Conservation (phyloP, 2,329 filamentous ascomycete species). For the Scedosporium minutisporum region DNA sequence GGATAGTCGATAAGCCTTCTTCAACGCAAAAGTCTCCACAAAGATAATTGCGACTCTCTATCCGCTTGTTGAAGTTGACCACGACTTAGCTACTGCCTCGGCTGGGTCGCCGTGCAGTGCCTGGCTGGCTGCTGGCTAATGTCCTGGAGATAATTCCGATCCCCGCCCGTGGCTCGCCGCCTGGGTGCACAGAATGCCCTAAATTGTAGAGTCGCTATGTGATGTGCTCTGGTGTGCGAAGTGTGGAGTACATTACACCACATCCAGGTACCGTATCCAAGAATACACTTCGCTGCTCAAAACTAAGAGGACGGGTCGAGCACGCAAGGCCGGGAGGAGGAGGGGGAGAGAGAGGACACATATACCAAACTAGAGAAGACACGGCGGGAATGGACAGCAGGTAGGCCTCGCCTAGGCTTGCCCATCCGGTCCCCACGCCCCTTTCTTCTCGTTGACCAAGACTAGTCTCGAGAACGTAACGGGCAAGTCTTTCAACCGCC, state of each 20-base stretch:
- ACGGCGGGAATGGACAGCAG: not conserved
- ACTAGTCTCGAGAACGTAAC: not conserved
- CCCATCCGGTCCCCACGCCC: not conserved
- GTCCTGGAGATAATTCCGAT: not conserved
- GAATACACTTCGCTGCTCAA: not conserved
- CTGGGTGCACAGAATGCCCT: not conserved
- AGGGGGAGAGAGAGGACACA: not conserved
- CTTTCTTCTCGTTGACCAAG: not conserved
- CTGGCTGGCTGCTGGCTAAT: not conserved
- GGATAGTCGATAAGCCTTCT: not conserved
- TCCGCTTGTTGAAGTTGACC: not conserved
- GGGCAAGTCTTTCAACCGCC: conserved; percentile 39
- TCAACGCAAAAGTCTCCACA: not conserved
- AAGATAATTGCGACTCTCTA: not conserved
- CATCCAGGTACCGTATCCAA: not conserved
- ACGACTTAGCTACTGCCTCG: not conserved
- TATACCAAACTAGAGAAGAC: not conserved
- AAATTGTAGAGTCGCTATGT: not conserved
- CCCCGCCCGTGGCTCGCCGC: not conserved
- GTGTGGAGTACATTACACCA: not conserved
- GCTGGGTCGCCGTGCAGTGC: not conserved
- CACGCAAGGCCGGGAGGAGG: not conserved
- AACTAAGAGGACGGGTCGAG: not conserved
- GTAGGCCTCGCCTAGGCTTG: not conserved
- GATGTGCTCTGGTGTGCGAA: not conserved